Conservation (phyloP, 1,284 basidiomycete genomes). For the Cryptococcus sp. region DNA sequence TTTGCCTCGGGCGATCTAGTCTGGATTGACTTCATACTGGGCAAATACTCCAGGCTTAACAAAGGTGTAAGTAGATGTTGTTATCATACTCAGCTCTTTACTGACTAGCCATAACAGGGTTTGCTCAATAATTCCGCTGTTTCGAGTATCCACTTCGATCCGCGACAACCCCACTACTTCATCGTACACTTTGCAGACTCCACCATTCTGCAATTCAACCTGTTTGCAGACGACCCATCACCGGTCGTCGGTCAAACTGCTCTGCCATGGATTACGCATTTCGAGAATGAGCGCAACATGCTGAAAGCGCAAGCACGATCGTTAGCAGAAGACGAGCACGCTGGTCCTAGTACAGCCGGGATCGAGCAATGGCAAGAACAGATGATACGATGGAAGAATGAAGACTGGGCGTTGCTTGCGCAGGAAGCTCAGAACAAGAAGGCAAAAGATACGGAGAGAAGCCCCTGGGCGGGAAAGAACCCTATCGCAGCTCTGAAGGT, state of each 20-base stretch:
- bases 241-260: conserved; percentile 23
- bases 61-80: conserved; percentile 66
- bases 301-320: background rate
- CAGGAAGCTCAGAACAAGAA: conserved; percentile 30
- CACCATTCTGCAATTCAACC: conserved; percentile 46
- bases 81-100: background rate
- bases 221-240: conserved; percentile 48
- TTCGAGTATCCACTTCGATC: conserved; percentile 85
- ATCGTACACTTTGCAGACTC: conserved; percentile 83
- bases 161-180: conserved; percentile 78
- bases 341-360: background rate
- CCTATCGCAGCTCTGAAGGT: conserved; percentile 51
- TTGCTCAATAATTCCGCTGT: conserved; percentile 77
- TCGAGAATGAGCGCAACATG: conserved; percentile 22
- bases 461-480: conserved; percentile 51
- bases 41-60: conserved; percentile 83
- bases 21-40: conserved; percentile 74
- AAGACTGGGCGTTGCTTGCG: conserved; percentile 41
- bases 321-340: background rate
- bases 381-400: conserved; percentile 52
- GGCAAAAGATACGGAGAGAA: conserved; percentile 36
- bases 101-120: conserved; percentile 58
- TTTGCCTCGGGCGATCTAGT: conserved; percentile 90
- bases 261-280: conserved; percentile 42
- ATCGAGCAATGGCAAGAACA: conserved; percentile 19